Evolutionary conservation across 192 early-diverging fungal species (phyloP), one percentile per base, ranked within the genome.

Genomic region (Coemansia brasiliensis): DNA sequence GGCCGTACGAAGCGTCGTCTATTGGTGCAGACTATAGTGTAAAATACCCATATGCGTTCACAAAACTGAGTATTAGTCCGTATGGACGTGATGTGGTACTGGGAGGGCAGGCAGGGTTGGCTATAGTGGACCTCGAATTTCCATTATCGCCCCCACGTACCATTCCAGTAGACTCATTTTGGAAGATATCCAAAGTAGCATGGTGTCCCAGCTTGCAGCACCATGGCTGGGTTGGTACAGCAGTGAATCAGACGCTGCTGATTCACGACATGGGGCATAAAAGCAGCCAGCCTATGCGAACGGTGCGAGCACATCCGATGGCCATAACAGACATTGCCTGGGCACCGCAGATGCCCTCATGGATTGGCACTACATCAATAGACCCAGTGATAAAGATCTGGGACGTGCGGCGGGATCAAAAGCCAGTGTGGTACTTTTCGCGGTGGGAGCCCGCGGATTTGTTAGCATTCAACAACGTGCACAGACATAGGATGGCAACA

Each of bases 361-460:
- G 69, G 71, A 69, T 79, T 8, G 71, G 69, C 22, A 69, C 76
- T 0, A 51, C 66, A 5, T 79, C 76, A 3, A 69, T 79, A 21
- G 76, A 79, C 59, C 66, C 76, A 7, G 43, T 69, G 16, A 57
- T 79, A 17, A 68, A 73, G 56, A 65, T 79, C 54, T 79, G 76
- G 76, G 76, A 79, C 35, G 65, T 68, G 9, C 57, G 76, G 3
- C 43, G 62, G 1, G 71, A 72, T 52, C 62, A 69, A 37, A 69
- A 73, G 55, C 76, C 76, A 1, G 67, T 79, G 29, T 79, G 76
- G 76, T 69, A 66, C 39, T 73, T 65, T 32, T 59, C 66, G 20
- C 52, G 65, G 38, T 79, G 76, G 76, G 76, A 79, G 63, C 50
- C 69, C 17, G 65, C 70, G 3, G 67, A 73, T 21, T 26, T 58